These are phyloP conservation scores for Sphaerostilbella broomeana DNA, from an alignment of 2,329 filamentous ascomycete species.

Conservation along the genomic window DNA sequence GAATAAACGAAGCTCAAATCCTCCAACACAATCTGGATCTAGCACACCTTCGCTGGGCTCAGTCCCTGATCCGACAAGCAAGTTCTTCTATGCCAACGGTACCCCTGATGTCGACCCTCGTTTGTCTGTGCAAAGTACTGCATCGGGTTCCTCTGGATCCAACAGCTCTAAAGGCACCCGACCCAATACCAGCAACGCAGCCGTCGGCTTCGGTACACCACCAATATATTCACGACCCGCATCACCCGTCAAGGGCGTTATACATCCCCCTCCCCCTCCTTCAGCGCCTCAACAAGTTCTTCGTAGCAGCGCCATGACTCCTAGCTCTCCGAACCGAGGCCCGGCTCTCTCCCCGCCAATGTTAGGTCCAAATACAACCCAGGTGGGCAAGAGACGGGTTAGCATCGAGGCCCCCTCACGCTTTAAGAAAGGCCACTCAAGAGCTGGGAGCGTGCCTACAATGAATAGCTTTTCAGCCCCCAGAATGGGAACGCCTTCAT, in stretches of 20 bases:
- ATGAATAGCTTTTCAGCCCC: slow-evolving; percentile 32
- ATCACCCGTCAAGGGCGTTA: slow-evolving; percentile 43
- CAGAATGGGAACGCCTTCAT: slow-evolving; percentile 28
- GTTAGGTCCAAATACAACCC: slow-evolving; percentile 25
- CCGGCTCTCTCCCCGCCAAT: slow-evolving; percentile 32
- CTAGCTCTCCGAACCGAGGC: slow-evolving; percentile 23
- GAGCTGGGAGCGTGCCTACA: slow-evolving; percentile 33
- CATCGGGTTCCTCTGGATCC: slow-evolving; percentile 41
- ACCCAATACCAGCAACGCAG: slow-evolving; percentile 29
- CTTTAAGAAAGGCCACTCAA: slow-evolving; percentile 31
- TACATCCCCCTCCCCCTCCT: slow-evolving; percentile 16
- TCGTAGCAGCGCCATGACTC: slow-evolving; percentile 16
- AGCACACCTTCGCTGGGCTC: slow-evolving; percentile 30
- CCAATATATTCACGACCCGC: slow-evolving; percentile 35
- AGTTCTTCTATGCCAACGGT: slow-evolving; percentile 73
- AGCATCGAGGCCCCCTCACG: slow-evolving; percentile 37
- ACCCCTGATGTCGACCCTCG: slow-evolving; percentile 41
- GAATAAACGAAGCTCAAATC: slow-evolving; percentile 29
- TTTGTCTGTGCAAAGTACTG: slow-evolving; percentile 29
- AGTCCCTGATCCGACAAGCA: slow-evolving; percentile 42
- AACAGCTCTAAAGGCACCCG: slow-evolving; percentile 39
- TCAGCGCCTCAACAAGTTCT: slow-evolving; percentile 15
- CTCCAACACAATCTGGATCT: slow-evolving; percentile 22
- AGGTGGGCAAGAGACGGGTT: slow-evolving; percentile 33
- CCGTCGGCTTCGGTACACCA: slow-evolving; percentile 15